These are phyloP conservation scores for Jatropha podagrica DNA, from an alignment of 441 rosid genomes.

Conservation along the genomic window DNA sequence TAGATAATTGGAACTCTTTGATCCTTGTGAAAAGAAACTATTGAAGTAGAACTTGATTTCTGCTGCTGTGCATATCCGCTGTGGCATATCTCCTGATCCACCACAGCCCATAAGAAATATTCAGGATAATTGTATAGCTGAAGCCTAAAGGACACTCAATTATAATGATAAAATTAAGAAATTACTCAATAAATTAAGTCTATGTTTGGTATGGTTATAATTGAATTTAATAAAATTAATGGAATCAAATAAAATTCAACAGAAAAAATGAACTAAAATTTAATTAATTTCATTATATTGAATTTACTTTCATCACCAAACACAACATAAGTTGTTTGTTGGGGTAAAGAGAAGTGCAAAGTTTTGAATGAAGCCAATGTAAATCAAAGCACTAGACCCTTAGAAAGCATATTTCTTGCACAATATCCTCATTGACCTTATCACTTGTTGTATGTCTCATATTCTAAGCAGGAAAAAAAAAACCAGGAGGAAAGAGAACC, in stretches of 20 bases:
- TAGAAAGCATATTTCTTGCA: neutral
- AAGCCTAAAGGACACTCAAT: neutral
- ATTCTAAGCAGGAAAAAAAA: neutral
- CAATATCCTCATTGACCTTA: neutral
- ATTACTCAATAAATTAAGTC: neutral
- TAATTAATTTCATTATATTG: no score
- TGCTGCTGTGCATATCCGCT: conserved; percentile 86
- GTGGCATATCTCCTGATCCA: conserved; percentile 62
- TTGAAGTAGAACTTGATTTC: conserved; percentile 76
- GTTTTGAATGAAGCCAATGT: neutral
- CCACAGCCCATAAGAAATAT: conserved; percentile 18
- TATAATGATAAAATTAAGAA: neutral
- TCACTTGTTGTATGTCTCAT: no score
- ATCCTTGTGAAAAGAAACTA: conserved; percentile 43
- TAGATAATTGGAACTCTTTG: conserved; percentile 50
- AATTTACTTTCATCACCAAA: neutral
- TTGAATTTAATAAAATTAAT: no score
- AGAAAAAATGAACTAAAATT: no score
- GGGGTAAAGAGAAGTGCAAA: neutral
- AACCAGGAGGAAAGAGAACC: neutral
- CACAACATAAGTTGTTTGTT: neutral
- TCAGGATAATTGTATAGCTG: neutral
- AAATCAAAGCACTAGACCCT: neutral
- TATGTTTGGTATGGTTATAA: neutral
- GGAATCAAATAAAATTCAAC: no score